These are phyloP conservation scores for Kodamaea derodonti DNA, from an alignment of 1,139 yeast species.

Conservation along the genomic window DNA sequence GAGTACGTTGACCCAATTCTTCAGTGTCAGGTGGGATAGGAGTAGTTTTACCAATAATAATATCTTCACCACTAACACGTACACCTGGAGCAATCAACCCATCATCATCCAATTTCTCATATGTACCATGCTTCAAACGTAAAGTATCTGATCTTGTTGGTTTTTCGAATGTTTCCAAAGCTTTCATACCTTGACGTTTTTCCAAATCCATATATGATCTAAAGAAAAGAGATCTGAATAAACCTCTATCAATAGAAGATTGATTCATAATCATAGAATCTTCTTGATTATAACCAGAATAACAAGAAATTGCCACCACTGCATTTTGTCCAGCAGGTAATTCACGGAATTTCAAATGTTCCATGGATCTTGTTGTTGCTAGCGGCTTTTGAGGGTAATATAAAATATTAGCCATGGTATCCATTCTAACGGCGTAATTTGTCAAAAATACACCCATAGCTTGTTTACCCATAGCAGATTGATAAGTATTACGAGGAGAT, in stretches of 20 bases:
- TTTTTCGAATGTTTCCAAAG: constrained; percentile 92
- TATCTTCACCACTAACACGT: constrained; percentile 97
- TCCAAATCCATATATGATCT: constrained; percentile 98
- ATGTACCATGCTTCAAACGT: constrained; percentile 95
- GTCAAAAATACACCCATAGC: constrained; percentile 99
- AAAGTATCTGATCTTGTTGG: constrained; percentile 93
- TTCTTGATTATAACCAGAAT: constrained; percentile 98
- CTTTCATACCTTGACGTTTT: constrained; percentile 97
- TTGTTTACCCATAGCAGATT: constrained; percentile 99
- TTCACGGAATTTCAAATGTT: constrained; percentile 93
- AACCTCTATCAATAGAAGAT: constrained; percentile 93
- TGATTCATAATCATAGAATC: constrained; percentile 99
- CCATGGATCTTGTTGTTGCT: constrained; percentile 99
- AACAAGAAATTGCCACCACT: constrained; percentile 95
- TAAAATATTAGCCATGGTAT: constrained; percentile 96
- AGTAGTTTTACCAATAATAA: constrained; percentile 96
- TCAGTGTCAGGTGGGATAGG: constrained; percentile 98
- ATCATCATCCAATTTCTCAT: constrained; percentile 96
- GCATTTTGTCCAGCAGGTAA: constrained; percentile 99
- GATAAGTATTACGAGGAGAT: constrained; percentile 98
- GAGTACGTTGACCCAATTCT: constrained; percentile 97
- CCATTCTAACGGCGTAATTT: constrained; percentile 96
- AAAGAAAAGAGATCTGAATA: constrained; percentile 91
- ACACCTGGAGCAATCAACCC: constrained; percentile 98
- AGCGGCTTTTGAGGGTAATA: constrained; percentile 99